These are phyloP conservation scores for Coniochaeta sp. DNA, from an alignment of 2,329 filamentous ascomycete species.

Conservation along the genomic window DNA sequence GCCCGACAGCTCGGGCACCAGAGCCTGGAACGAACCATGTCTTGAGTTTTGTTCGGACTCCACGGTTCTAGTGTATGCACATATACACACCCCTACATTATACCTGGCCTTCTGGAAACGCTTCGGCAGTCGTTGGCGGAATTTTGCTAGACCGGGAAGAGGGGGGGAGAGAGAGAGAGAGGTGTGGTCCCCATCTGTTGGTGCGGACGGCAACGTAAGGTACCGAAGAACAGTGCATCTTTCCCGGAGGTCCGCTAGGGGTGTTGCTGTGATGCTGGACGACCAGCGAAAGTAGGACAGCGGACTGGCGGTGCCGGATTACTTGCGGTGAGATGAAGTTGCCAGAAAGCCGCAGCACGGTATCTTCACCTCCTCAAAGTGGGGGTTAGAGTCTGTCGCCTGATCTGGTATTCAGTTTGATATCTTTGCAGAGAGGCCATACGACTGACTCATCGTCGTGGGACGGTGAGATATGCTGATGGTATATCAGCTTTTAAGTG, in stretches of 20 bases:
- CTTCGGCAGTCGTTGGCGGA: background rate
- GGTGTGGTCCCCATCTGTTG: background rate
- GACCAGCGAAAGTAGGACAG: background rate
- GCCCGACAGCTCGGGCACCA: background rate
- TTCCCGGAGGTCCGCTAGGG: background rate
- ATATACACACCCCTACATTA: background rate
- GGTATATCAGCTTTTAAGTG: background rate
- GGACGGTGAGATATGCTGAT: background rate
- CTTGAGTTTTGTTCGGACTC: background rate
- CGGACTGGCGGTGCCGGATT: background rate
- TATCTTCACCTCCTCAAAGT: background rate
- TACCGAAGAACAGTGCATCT: background rate
- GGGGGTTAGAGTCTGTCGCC: background rate
- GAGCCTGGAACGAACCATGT: background rate
- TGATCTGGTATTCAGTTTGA: background rate
- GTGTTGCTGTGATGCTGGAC: background rate
- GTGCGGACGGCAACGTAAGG: background rate
- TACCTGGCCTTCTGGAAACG: background rate
- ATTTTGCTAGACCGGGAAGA: background rate
- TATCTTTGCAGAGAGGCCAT: background rate
- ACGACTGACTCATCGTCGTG: background rate
- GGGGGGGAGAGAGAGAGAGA: too few species aligned
- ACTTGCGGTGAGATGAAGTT: background rate
- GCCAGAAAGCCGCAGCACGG: background rate
- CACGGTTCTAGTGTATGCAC: background rate